These are phyloP conservation scores for Trichoderma virens DNA, from an alignment of 495 filamentous ascomycete genomes.

Conservation along the genomic window DNA sequence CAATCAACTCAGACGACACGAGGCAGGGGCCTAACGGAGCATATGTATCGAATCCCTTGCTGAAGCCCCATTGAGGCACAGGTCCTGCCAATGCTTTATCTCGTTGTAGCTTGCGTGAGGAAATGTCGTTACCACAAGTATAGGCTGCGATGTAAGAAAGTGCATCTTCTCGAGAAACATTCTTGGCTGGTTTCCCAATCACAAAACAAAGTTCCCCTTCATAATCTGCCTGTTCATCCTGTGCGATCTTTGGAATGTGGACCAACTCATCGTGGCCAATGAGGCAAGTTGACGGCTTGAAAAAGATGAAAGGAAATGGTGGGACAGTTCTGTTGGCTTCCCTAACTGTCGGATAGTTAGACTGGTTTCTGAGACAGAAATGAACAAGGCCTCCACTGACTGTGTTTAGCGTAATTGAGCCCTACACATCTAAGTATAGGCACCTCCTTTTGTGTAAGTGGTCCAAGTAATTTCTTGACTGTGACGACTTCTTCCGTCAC, in stretches of 20 bases:
- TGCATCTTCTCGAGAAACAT: conserved; percentile 34
- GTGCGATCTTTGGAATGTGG: conserved; percentile 40
- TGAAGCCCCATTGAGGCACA: conserved; percentile 20
- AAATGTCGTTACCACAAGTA: conserved; percentile 43
- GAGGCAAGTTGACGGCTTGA: conserved; percentile 40
- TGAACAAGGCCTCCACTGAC: conserved; percentile 16
- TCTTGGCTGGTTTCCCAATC: conserved; percentile 38
- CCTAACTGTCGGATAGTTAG: conserved; percentile 25
- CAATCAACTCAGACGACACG: conserved; percentile 21
- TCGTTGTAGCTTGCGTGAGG: conserved; percentile 38
- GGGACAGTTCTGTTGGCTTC: conserved; percentile 42
- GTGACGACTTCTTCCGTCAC: conserved; percentile 29
- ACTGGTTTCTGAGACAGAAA: neutral
- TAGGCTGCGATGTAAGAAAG: conserved; percentile 43
- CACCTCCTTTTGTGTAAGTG: conserved; percentile 29
- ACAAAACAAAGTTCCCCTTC: conserved; percentile 44
- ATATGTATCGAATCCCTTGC: conserved; percentile 24
- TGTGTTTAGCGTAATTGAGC: conserved; percentile 35
- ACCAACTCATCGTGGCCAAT: conserved; percentile 34
- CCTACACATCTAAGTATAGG: conserved; percentile 34
- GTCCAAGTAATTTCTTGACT: conserved; percentile 29
- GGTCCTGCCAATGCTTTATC: conserved; percentile 25
- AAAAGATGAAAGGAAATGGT: conserved; percentile 42
- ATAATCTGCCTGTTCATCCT: conserved; percentile 44
- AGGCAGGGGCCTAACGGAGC: conserved; percentile 30